Conservation (phyloP, 2,329 filamentous ascomycete species). For the Exophiala oligosperma region DNA sequence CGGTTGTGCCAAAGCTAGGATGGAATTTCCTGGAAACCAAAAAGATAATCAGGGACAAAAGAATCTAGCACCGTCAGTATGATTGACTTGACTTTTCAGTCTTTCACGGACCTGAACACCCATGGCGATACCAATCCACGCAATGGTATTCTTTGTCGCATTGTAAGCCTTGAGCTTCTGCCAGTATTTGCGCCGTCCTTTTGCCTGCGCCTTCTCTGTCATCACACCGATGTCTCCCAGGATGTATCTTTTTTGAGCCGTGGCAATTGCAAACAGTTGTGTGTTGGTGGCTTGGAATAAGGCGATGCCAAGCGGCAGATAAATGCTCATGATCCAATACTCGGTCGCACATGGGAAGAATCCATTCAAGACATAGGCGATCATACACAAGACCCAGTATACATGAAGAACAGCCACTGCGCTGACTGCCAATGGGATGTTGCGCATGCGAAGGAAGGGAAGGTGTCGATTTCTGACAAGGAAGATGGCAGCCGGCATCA, state of each 20-base stretch:
- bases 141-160: slow-evolving; percentile 52
- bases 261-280: slow-evolving; percentile 60
- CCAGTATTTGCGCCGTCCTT: slow-evolving; percentile 34
- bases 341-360: slow-evolving; percentile 53
- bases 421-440: slow-evolving; percentile 38
- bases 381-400: slow-evolving; percentile 38
- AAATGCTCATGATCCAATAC: slow-evolving; percentile 68
- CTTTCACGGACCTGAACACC: slow-evolving; percentile 50
- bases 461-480: slow-evolving; percentile 36
- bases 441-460: slow-evolving; percentile 40
- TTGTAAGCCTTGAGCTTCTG: slow-evolving; percentile 44
- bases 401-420: slow-evolving; percentile 41
- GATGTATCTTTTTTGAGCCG: slow-evolving; percentile 46
- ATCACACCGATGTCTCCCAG: slow-evolving; percentile 6
- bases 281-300: slow-evolving; percentile 66
- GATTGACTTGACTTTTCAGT: not conserved
- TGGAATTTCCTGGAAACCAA: slow-evolving; percentile 67
- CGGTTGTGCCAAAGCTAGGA: slow-evolving; percentile 46
- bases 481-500: slow-evolving; percentile 35
- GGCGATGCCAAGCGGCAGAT: slow-evolving; percentile 64
- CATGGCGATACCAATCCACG: slow-evolving; percentile 57
- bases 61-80: slow-evolving; percentile 45
- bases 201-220: slow-evolving; percentile 23
- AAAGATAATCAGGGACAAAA: slow-evolving; percentile 61
- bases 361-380: slow-evolving; percentile 38